Conservation (phyloP, 371 early-diverging fungal species). For the Haplosporangium sp. region DNA sequence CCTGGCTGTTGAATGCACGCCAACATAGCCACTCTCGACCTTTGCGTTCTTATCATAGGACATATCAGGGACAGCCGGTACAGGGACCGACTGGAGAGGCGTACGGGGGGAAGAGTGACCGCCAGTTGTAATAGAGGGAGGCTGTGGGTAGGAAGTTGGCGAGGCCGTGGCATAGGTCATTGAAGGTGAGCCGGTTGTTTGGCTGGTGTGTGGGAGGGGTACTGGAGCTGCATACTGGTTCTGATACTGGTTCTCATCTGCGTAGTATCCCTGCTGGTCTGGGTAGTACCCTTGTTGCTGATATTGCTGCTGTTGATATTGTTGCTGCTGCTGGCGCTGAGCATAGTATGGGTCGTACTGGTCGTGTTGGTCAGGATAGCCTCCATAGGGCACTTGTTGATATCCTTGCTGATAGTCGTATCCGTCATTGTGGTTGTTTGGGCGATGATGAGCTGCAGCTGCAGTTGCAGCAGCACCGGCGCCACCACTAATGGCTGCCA, state of each 20-base stretch:
- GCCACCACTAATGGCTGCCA: conserved; percentile 20
- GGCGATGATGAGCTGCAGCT: conserved; percentile 1
- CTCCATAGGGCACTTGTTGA: conserved; percentile 26
- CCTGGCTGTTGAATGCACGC: conserved; percentile 9
- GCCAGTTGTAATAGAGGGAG: conserved; percentile 3
- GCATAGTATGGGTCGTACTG: conserved; percentile 44
- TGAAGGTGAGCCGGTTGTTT: conserved; percentile 13
- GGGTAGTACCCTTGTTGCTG: conserved; percentile 9
- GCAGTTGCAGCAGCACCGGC: background rate
- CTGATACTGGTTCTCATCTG: conserved; percentile 21
- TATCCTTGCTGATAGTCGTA: conserved; percentile 36
- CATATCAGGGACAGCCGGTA: background rate
- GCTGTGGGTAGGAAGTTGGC: conserved; percentile 10
- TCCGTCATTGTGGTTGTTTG: conserved; percentile 1
- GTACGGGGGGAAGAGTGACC: conserved; percentile 24
- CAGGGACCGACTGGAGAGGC: conserved; percentile 8
- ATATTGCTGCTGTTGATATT: conserved; percentile 12
- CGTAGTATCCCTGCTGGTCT: conserved; percentile 20
- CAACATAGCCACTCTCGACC: conserved; percentile 9
- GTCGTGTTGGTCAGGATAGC: conserved; percentile 17
- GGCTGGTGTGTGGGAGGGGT: background rate
- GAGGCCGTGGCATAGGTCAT: conserved; percentile 11
- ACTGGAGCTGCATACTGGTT: conserved; percentile 24
- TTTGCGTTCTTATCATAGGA: conserved; percentile 17
- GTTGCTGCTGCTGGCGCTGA: conserved; percentile 24